These are phyloP conservation scores for Rhizoclosmatium sp. DNA, from an alignment of 192 early-diverging fungal genomes.

Conservation along the genomic window DNA sequence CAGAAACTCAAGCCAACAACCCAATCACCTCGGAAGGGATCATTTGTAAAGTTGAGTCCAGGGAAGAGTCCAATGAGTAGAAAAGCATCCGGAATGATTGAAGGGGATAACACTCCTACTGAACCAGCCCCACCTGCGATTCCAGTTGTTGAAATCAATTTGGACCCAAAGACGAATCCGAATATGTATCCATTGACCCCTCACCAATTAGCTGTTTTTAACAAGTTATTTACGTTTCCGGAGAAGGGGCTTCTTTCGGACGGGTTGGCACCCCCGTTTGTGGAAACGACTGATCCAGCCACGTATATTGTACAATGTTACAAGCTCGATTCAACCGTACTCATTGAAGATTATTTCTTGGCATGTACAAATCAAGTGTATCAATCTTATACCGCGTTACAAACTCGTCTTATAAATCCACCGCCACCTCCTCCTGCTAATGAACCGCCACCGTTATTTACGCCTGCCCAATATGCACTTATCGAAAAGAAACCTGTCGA, in stretches of 20 bases:
- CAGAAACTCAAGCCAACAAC: too few species aligned
- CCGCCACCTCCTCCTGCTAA: neutral
- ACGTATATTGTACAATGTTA: neutral
- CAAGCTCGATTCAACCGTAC: neutral
- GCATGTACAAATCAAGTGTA: neutral
- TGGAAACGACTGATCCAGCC: neutral
- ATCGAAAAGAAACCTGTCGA: neutral
- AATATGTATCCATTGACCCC: neutral
- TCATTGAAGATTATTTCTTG: slow-evolving; percentile 1
- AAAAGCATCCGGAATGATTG: too few species aligned
- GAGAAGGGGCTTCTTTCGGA: neutral
- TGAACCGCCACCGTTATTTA: neutral
- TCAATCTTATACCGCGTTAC: neutral
- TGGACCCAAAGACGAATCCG: neutral
- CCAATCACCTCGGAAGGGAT: too few species aligned
- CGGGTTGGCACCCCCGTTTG: neutral
- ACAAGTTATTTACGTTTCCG: neutral
- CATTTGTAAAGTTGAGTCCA: too few species aligned
- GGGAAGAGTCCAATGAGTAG: too few species aligned
- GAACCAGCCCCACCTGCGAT: too few species aligned
- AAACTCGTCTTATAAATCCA: neutral
- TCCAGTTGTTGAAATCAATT: neutral
- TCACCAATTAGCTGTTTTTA: neutral
- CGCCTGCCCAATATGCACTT: neutral
- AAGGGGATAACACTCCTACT: too few species aligned